A percentile compares a stretch with the other conserved stretches of the same genome.
phyloP scores from a whole-genome alignment of 1,284 basidiomycete genomes.

The Rhodotorula mucilaginosa region DNA sequence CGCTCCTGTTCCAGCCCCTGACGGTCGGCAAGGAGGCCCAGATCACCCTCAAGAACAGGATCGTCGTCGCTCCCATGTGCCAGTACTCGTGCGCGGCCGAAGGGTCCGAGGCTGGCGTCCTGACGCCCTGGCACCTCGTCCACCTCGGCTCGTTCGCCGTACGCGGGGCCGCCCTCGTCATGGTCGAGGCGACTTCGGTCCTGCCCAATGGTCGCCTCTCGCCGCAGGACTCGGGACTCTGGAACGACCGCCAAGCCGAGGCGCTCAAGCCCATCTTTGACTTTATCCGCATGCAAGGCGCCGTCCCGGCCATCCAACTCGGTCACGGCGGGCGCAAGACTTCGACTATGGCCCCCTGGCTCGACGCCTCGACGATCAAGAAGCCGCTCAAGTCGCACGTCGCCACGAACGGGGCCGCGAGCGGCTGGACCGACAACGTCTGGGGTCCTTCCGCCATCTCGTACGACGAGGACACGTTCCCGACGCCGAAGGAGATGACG shows the following conservation, averaged over 20 bases:
- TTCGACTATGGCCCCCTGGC: constrained; percentile 63
- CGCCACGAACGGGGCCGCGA: constrained; percentile 51
- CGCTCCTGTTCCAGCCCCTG: constrained; percentile 66
- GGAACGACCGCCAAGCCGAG: constrained; percentile 69
- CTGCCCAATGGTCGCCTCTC: constrained; percentile 74
- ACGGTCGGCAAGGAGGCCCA: constrained; percentile 61
- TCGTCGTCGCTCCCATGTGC: constrained; percentile 53
- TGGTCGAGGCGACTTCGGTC: constrained; percentile 57
- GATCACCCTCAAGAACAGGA: constrained; percentile 58
- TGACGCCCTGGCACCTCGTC: constrained; percentile 71
- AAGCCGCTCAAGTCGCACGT: constrained; percentile 35
- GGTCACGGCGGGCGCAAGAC: constrained; percentile 76
- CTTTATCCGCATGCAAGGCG: constrained; percentile 68
- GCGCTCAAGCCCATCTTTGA: constrained; percentile 68
- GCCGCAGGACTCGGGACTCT: constrained; percentile 66
- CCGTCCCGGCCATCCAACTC: constrained; percentile 66
- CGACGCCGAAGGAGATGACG: constrained; percentile 60
- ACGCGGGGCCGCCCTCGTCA: constrained; percentile 41
- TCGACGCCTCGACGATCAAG: constrained; percentile 42
- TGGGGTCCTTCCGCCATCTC: constrained; percentile 62
- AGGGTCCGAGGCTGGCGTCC: constrained; percentile 58
- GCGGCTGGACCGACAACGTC: constrained; percentile 70
- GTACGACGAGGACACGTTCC: constrained; percentile 54
- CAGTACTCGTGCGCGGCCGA: constrained; percentile 60
- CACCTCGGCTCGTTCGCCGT: constrained; percentile 59